A percentile compares a stretch with the other conserved stretches of the same genome.
Conservation (phyloP, 2,329 filamentous ascomycete species). For the Alternaria triticimaculans region DNA sequence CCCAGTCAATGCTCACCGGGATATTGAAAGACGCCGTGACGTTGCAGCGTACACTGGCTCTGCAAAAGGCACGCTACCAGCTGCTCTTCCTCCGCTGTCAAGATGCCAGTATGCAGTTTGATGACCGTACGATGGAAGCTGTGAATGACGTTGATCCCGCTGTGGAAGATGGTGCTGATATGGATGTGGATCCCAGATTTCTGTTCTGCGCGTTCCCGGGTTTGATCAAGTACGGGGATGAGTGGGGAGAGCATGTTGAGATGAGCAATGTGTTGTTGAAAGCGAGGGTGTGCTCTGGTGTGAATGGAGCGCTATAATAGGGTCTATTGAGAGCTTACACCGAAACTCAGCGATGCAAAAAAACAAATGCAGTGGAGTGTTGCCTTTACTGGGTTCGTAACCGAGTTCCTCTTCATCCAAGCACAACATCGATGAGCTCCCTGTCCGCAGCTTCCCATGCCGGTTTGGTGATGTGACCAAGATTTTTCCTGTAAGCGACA, state of each 20-base stretch:
- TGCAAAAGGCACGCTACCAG: constrained; percentile 42
- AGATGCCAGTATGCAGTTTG: constrained; percentile 16
- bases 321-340: background rate
- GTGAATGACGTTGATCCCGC: constrained; percentile 34
- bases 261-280: constrained; percentile 39
- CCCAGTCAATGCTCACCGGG: constrained; percentile 24
- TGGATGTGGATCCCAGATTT: constrained; percentile 21
- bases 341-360: background rate
- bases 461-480: no score
- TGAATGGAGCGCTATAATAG: background rate
- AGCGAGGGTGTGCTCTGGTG: constrained; percentile 39
- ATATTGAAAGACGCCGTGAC: constrained; percentile 35
- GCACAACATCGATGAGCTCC: no score
- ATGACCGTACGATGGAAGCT: constrained; percentile 38
- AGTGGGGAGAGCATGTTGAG: constrained; percentile 33
- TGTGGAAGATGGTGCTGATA: constrained; percentile 32
- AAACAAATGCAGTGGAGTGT: background rate
- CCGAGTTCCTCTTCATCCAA: no score
- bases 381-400: no score
- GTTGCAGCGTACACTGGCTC: constrained; percentile 34
- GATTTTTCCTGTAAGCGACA: no score
- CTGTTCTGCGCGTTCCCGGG: constrained; percentile 44
- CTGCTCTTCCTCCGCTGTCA: constrained; percentile 31
- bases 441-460: no score
- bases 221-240: constrained; percentile 39